phyloP scores from a whole-genome alignment of 345 rosid genomes.

The Brassica cretica region DNA sequence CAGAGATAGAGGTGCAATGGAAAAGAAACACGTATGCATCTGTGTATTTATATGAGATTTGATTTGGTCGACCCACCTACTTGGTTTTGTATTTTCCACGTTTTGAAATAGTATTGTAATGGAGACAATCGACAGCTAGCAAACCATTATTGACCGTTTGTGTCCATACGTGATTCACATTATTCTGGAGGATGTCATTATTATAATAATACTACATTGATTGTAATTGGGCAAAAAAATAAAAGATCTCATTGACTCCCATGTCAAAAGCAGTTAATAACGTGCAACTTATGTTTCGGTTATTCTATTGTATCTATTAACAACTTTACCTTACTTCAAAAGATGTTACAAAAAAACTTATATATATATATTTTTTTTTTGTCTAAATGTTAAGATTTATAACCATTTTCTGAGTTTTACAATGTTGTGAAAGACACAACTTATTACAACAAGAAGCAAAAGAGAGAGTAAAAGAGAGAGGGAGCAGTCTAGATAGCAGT shows the following conservation, averaged over 20 bases:
- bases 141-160: slow-evolving; percentile 29
- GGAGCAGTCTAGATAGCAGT: too few species aligned
- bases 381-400: too few species aligned
- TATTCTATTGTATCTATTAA: not conserved
- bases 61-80: slow-evolving; percentile 29
- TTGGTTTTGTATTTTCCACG: slow-evolving; percentile 24
- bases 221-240: not conserved
- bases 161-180: not conserved
- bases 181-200: not conserved
- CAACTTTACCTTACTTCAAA: not conserved
- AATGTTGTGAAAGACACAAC: too few species aligned
- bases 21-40: not conserved
- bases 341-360: not conserved
- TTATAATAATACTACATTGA: not conserved
- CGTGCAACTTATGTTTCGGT: not conserved
- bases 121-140: slow-evolving; percentile 7
- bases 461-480: too few species aligned
- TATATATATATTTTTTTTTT: not conserved
- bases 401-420: too few species aligned
- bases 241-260: not conserved
- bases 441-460: too few species aligned
- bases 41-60: slow-evolving; percentile 17
- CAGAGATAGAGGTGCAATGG: not conserved
- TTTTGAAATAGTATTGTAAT: not conserved
- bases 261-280: not conserved